Evolutionary conservation across 2,329 filamentous ascomycete species (phyloP), one percentile per base, ranked within the genome.

Genomic region (Cladosporium cucumerinum): DNA sequence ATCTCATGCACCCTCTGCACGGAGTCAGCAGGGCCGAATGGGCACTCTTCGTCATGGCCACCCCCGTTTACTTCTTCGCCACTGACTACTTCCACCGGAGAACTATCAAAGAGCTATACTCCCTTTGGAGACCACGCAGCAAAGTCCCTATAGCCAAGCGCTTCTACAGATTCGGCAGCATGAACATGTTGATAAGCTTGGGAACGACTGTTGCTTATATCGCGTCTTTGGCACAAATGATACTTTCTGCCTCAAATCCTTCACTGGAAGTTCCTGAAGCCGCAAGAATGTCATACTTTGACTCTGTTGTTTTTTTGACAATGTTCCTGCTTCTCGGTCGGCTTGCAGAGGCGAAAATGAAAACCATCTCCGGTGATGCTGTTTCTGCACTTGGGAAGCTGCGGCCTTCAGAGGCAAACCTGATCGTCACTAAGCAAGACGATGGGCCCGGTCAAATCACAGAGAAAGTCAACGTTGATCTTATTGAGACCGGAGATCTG

Each of bases 101-200:
- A 48, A 90, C 92, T 0, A 75, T 93, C 69, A 95, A 93, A 74
- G 93, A 97, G 72, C 79, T 97, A 14, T 82, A 83, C 66, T 84
- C 87, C 0, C 81, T 97, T 68, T 97, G 93, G 93, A 85, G 89
- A 25, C 87, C 81, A 2, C 86, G 87, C 30, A 96, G 92, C 74
- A 86, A 84, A 43, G 89, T 89, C 0, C 90, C 92, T 0, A 75
- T 96, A 4, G 71, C 91, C 18, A 85, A 89, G 70, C 84, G 93
- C 16, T 93, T 97, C 73, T 92, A 93, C 76, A 88, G 90, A n/a
- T 97, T 97, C 72, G 93, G 93, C 10, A 97, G 93, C 80, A 97
- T 97, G 93, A 96, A 96, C 74, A 89, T 96, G 80, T 84, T 97
- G 66, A 93, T 97, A 78, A 95, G 90, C 8, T 83, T 96, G 2